Percentiles rank a stretch among this genome's conserved stretches.
phyloP scores from a whole-genome alignment of 805 yeast genomes.

The Kazachstania kunashirensis region DNA sequence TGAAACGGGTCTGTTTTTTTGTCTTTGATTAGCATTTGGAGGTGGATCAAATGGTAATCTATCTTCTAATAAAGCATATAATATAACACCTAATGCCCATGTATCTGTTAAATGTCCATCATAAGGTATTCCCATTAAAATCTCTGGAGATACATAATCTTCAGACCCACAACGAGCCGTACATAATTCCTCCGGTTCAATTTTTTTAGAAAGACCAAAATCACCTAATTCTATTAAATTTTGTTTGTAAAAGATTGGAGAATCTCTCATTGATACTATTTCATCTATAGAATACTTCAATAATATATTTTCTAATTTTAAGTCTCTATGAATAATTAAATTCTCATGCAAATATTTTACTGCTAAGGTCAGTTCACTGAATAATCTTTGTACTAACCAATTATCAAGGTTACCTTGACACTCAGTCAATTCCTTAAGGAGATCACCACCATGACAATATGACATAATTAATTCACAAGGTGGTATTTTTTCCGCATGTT shows the following conservation, averaged over 20 bases:
- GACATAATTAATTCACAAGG: conserved; percentile 53
- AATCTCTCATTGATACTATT: conserved; percentile 13
- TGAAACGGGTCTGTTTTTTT: conserved; percentile 40
- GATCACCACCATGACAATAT: conserved; percentile 77
- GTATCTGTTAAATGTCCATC: conserved; percentile 87
- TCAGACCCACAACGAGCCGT: conserved; percentile 93
- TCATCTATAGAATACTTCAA: conserved; percentile 34
- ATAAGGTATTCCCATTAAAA: conserved; percentile 80
- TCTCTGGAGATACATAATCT: conserved; percentile 92
- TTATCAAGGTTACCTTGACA: conserved; percentile 36
- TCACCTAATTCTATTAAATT: conserved; percentile 60
- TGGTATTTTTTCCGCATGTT: conserved; percentile 19
- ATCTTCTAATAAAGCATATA: conserved; percentile 76
- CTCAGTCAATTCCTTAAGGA: conserved; percentile 51
- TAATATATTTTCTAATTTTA: conserved; percentile 81
- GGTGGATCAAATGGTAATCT: conserved; percentile 88
- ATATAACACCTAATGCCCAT: conserved; percentile 92
- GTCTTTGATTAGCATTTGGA: conserved; percentile 37
- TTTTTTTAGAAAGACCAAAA: conserved; percentile 74
- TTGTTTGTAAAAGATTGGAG: conserved; percentile 4
- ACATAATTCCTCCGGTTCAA: conserved; percentile 52
- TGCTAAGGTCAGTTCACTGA: conserved; percentile 62
- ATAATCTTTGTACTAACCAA: conserved; percentile 47
- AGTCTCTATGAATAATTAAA: conserved; percentile 77
- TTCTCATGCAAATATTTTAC: conserved; percentile 60